These are phyloP conservation scores for Bretschneidera sinensis DNA, from an alignment of 345 rosid species.

Conservation along the genomic window DNA sequence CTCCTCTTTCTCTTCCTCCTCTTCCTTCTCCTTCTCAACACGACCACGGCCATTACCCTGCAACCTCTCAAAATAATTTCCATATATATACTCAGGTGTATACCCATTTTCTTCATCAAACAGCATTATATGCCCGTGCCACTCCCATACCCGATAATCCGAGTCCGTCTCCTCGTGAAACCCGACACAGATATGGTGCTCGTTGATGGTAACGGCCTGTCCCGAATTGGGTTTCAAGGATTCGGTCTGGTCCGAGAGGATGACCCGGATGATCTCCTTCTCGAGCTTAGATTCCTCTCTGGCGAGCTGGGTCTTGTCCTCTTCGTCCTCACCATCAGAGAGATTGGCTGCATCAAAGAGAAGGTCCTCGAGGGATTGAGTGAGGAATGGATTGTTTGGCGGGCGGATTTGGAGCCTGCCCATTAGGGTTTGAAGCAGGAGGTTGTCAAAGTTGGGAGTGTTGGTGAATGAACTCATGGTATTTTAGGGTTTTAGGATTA, in stretches of 20 bases:
- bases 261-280: conserved; percentile 65
- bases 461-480: conserved; percentile 58
- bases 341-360: conserved; percentile 50
- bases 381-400: conserved; percentile 43
- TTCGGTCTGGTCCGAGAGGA: conserved; percentile 64
- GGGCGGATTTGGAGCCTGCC: conserved; percentile 83
- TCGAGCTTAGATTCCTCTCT: conserved; percentile 84
- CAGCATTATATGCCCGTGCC: conserved; percentile 97
- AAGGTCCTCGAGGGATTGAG: conserved; percentile 82
- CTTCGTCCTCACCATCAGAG: conserved; percentile 41
- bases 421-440: conserved; percentile 69
- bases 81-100: conserved; percentile 87
- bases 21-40: conserved; percentile 26
- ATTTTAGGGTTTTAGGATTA: conserved; percentile 15
- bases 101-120: conserved; percentile 87
- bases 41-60: conserved; percentile 29
- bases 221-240: conserved; percentile 92
- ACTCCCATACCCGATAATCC: conserved; percentile 97
- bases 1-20: conserved; percentile 31
- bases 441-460: conserved; percentile 60
- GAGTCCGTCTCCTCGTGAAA: conserved; percentile 75
- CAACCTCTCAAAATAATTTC: conserved; percentile 94
- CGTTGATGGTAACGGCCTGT: conserved; percentile 80
- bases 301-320: conserved; percentile 40
- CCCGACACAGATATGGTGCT: conserved; percentile 88